phyloP scores from a whole-genome alignment of 176 grass and related monocot genomes.

The Juncus inflexus region DNA sequence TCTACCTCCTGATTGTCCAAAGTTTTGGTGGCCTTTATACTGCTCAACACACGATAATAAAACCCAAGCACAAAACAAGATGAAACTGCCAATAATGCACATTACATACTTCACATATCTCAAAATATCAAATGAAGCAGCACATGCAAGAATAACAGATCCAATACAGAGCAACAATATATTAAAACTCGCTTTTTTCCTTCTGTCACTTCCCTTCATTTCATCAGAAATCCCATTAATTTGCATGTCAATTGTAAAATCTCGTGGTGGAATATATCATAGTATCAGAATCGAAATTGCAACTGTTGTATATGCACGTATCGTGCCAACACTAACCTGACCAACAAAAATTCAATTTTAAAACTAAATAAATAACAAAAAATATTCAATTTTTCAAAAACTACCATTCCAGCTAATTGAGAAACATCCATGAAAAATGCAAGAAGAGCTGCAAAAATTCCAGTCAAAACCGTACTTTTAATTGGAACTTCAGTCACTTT shows the following conservation, averaged over 20 bases:
- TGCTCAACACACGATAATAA: constrained; percentile 72
- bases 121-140: constrained; percentile 17
- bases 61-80: constrained; percentile 49
- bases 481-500: constrained; percentile 70
- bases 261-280: constrained; percentile 86
- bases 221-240: constrained; percentile 37
- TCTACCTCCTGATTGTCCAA: constrained; percentile 78
- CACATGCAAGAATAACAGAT: constrained; percentile 22
- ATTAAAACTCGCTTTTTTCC: no score
- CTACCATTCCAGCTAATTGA: constrained; percentile 86
- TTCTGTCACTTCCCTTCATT: no score
- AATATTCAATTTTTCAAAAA: not conserved
- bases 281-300: constrained; percentile 88
- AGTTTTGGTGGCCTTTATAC: constrained; percentile 51
- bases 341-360: constrained; percentile 8
- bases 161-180: no score
- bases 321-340: constrained; percentile 88
- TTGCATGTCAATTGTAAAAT: no score
- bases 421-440: constrained; percentile 91
- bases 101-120: constrained; percentile 24
- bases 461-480: constrained; percentile 78
- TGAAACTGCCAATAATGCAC: constrained; percentile 46
- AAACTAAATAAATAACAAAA: constrained; percentile 1
- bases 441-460: constrained; percentile 58
- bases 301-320: constrained; percentile 72